Base-by-base conservation (phyloP, 257 asterid genomes). In the Nicotiana obtusifolia region DNA sequence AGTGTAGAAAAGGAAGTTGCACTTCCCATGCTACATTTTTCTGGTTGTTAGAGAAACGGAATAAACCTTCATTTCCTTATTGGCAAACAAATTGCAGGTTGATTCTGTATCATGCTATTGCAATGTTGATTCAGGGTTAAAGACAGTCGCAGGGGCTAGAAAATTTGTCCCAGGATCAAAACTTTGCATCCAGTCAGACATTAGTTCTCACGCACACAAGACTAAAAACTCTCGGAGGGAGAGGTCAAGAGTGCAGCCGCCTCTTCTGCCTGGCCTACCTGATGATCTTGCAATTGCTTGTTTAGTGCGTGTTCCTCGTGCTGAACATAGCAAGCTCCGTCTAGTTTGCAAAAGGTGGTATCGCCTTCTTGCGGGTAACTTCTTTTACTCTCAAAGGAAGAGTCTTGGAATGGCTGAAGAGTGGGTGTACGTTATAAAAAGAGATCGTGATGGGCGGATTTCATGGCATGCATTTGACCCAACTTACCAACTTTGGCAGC, bases 391-490 rank as follows among this genome's bases (percentile, higher is more conserved):
- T 75, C 86, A 83, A 0, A 65, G 90, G 83, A 87, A 83, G 82
- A 87, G 83, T 81, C 88, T 87, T 60, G 88, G 88, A 59, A 87
- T 87, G 88, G 88, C 87, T 1, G 90, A 87, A 77, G 90, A 87
- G 80, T 87, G 90, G 90, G 88, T 87, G 4, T 87, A 85, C 24
- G 90, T 85, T 57, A 57, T 85, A 11, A 87, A 87, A 81, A 83
- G 90, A 78, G 90, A 87, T 59, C 90, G 90, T 11, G 90, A 87
- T 76, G 87, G 90, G 13, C 87, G 85, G 57, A 87, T 85, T 60
- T 87, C 90, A 30, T 87, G 90, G 90, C 90, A 87, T 61, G 90
- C 90, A 17, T 87, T 87, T 80, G 88, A 87, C 31, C 88, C 90
- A 0, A 87, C 83, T 28, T 85, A 83, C 78, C 90, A 87, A 71